Evolutionary conservation across 805 yeast species (phyloP).

Genomic region (Starmera caribaea): DNA sequence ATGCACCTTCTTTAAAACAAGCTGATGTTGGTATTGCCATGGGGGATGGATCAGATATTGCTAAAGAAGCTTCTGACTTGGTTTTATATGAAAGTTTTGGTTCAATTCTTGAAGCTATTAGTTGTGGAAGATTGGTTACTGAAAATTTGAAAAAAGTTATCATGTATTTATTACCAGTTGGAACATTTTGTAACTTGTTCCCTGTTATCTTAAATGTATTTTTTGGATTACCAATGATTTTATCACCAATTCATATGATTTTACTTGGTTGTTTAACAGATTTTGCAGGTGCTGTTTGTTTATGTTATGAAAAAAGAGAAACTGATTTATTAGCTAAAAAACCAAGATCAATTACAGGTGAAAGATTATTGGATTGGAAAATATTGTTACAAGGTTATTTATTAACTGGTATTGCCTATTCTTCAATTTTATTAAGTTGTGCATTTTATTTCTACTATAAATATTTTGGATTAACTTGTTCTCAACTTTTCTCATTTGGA

Average conservation of each 20-base stretch:
- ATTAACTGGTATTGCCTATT: conserved; percentile 29
- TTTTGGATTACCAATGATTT: conserved; percentile 40
- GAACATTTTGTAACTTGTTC: conserved; percentile 41
- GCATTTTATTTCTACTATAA: conserved; percentile 28
- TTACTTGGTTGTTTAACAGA: conserved; percentile 41
- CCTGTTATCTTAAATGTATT: conserved; percentile 35
- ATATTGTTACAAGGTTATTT: conserved; percentile 34
- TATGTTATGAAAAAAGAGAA: conserved; percentile 36
- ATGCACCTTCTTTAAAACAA: conserved; percentile 76
- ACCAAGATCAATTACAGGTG: conserved; percentile 34
- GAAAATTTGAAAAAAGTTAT: conserved; percentile 39
- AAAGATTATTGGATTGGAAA: conserved; percentile 29
- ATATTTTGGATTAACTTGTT: conserved; percentile 25
- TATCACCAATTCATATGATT: conserved; percentile 41
- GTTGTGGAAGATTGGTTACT: conserved; percentile 36
- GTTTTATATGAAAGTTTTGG: conserved; percentile 16
- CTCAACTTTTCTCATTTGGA: conserved; percentile 28
- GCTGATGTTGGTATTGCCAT: conserved; percentile 82
- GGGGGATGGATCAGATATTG: conserved; percentile 25
- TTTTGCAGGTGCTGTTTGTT: conserved; percentile 32
- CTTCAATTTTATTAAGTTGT: conserved; percentile 31
- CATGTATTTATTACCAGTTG: conserved; percentile 42
- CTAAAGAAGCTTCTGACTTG: conserved; percentile 17
- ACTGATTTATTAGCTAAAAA: conserved; percentile 29
- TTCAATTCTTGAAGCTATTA: conserved; percentile 28